Evolutionary conservation across 805 yeast genomes (phyloP), one percentile per base, ranked within the genome.

Genomic region (Pichia membranifaciens): DNA sequence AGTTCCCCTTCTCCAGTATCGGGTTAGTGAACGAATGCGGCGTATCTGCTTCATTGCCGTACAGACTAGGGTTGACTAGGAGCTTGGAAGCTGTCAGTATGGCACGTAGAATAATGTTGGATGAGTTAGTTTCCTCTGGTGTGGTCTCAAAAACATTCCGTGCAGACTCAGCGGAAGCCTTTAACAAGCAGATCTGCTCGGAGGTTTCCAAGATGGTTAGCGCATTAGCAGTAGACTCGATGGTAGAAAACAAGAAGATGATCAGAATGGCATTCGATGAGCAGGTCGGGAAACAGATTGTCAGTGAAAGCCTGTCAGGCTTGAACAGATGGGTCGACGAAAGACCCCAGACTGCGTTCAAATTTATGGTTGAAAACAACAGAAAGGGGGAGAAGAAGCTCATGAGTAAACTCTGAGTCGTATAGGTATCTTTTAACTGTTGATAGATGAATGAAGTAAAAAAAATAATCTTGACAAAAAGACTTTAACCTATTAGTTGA

Each of bases 21-120:
- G 95, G 96, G 2, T 74, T 88, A 55, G 89, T 85, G 2, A 79
- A 84, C 51, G 96, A 88, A 64, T 95, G 96, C 47, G 86, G 82
- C 4, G 68, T 87, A 1, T 78, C 87, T 15, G 75, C 80, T 8
- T 78, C 91, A 4, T 71, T 88, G 45, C 79, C 85, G 21, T 62
- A 71, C 55, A 75, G 95, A 58, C 68, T 88, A 49, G 96, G 96
- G 2, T 70, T 80, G 68, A 79, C 87, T 51, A 75, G 72, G 52
- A 81, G 93, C 15, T 73, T 82, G 44, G 90, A 87, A 65, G 87
- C 87, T 2, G 68, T 88, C 38, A 68, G 87, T 53, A 74, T 85
- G 43, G 79, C 87, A 3, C 77, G 76, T 60, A 87, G 87, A 15
- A 74, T 88, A 34, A 56, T 62, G 2, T 84, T 85, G 37, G 60